Evolutionary conservation across 1,284 basidiomycete genomes (phyloP), one percentile per base, ranked within the genome.

Genomic region (Exobasidium rhododendri): DNA sequence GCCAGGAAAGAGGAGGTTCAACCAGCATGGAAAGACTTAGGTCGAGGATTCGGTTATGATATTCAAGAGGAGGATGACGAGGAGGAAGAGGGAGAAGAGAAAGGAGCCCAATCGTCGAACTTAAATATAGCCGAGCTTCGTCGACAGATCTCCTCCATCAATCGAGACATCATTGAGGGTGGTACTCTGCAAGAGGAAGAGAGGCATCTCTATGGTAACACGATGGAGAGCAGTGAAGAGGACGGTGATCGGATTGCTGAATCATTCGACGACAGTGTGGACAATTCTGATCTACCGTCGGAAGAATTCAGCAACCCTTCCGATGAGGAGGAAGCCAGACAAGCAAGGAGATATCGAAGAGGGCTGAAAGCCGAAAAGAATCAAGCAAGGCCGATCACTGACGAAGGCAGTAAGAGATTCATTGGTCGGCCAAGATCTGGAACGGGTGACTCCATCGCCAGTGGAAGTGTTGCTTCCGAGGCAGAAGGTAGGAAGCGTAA

Each of bases 271-370:
- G 47, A 24, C 32, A 31, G 58, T 47, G 4, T 13, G 2, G 24
- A 55, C 61, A 29, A 57, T 52, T 29, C 61, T 68, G 35, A 40
- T 47, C 54, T 74, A 64, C 1, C 62, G 11, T 66, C 67, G 0
- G 69, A 69, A 47, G 64, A 67, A 35, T 75, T 61, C 63, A 73
- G 71, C 67, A 75, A 75, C 44, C 73, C 73, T 1, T 75, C 73
- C 0, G 73, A 75, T 35, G 71, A 74, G 47, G 74, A 74, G 46
- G 69, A 65, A 1, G 73, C 73, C 11, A 62, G 68, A 10, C 57
- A 69, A 32, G 66, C 63, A 53, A 58, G 70, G 3, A 61, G 60
- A 28, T 26, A 70, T 32, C 63, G 69, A 10, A 56, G 69, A 24
- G 63, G 67, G 54, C 61, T 55, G 30, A 64, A 66, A 26, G 67